Base-by-base conservation (phyloP, 208 protist genomes). In the Trichomonas gallinae region DNA sequence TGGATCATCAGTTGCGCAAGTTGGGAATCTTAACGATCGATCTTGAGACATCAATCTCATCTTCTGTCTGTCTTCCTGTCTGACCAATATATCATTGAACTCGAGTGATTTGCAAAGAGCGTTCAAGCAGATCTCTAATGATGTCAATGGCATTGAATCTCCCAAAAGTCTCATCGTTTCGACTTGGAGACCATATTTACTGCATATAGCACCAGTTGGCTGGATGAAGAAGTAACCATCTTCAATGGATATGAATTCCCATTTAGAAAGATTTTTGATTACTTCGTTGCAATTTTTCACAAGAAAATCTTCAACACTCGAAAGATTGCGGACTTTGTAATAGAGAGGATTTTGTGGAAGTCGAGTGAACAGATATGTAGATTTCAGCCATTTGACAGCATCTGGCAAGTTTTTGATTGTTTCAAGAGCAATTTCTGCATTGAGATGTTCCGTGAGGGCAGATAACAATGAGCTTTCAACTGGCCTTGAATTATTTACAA, bases 341-440 rank as follows among this genome's bases (percentile, higher is more conserved):
- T 93, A 38, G 10, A 51, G 31, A 49, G 96, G 96, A 51, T 96
- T 96, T 48, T 89, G 36, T 44, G 36, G 38, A 31, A 96, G 10
- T 46, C 96, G 0, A 21, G 45, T 89, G 34, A 31, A 83, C 0
- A 96, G 23, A 49, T 44, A 96, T 31, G 96, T 96, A 9, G 63
- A 51, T n/a, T 26, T 96, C 34, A 96, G 26, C 96, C 96, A 96
- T 89, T 26, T 46, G 0, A 89, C 15, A 38, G 46, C 96, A 88
- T 96, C 63, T 34, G 6, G 0, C 10, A 49, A 9, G 31, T 96
- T 44, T 26, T 49, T 81, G 44, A 97, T 63, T 10, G 72, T n/a
- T 46, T 45, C 81, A 34, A 96, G 42, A 51, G 45, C 96, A 97
- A 97, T 97, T 93, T 97, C 97, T 42, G 97, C 97, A 83, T 97